phyloP scores from a whole-genome alignment of 352 stramenopile species.

The Phytophthora gonapodyides region DNA sequence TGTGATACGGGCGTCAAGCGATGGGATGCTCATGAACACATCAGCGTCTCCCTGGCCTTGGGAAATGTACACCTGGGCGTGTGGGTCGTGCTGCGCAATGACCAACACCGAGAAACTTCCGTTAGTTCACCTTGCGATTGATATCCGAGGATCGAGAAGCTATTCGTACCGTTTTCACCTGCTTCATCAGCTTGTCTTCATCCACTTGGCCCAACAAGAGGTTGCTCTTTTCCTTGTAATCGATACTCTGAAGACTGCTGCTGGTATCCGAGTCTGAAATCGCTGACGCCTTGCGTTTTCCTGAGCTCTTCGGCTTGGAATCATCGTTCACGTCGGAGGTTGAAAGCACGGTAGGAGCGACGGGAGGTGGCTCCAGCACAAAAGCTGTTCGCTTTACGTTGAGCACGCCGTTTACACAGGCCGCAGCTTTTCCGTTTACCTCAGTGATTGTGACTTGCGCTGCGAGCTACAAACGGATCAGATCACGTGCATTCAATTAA shows the following conservation, averaged over 20 bases:
- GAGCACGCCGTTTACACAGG: constrained; percentile 62
- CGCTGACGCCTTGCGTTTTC: constrained; percentile 33
- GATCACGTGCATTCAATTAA: background rate
- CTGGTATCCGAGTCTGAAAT: constrained; percentile 22
- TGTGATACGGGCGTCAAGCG: constrained; percentile 71
- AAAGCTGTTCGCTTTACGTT: constrained; percentile 62
- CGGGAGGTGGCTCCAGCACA: constrained; percentile 47
- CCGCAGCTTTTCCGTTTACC: constrained; percentile 70
- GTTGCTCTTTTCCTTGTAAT: constrained; percentile 63
- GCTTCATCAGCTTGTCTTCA: constrained; percentile 77
- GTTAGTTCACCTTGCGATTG: background rate
- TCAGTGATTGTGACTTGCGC: constrained; percentile 64
- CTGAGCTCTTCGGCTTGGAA: constrained; percentile 30
- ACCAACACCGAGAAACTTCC: constrained; percentile 2
- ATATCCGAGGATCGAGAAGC: no score
- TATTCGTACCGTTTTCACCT: constrained; percentile 68
- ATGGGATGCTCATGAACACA: constrained; percentile 83
- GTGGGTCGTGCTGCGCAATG: constrained; percentile 55
- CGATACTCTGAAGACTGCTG: constrained; percentile 41
- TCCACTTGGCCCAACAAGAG: constrained; percentile 75
- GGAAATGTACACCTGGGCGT: constrained; percentile 80
- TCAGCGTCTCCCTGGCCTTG: constrained; percentile 77
- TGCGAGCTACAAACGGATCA: constrained; percentile 46
- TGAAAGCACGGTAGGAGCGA: background rate
- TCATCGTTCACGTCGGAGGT: constrained; percentile 19